Evolutionary conservation across 2,329 filamentous ascomycete genomes (phyloP), one percentile per base, ranked within the genome.

Genomic region (Paecilomyces variotii): DNA sequence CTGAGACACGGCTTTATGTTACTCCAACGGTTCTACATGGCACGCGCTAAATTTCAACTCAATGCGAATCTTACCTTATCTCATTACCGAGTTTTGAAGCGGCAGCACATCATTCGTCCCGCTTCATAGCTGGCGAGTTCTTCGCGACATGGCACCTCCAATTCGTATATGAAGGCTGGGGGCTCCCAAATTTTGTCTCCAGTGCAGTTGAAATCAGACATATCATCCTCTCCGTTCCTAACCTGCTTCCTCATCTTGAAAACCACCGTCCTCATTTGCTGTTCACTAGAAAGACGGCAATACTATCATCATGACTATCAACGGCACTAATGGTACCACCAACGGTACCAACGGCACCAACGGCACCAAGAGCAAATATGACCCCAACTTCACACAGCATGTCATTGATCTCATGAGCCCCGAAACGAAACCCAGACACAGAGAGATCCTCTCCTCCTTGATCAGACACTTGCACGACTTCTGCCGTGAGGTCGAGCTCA

Each of bases 391-490:
- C 79, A 91, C 89, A 57, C 76, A 85, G 65, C 82, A 85, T 72
- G 87, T 91, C 74, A 80, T 91, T 70, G 82, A 89, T 63, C 81
- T 85, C 66, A 91, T 90, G 79, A 85, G 87, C 56, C 85, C 87
- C 66, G 85, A 88, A 67, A 84, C 85, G 11, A 78, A 81, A 56
- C 83, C 85, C 59, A 81, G 89, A 60, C 82, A 85, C 67, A 82
- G 86, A 60, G 78, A 84, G 63, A 79, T 91, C 66, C 77, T 91
- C 67, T 73, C 79, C 61, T 79, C 82, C 28, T 74, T 91, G 65
- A 86, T 91, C 74, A 79, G 77, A 54, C 88, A 91, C 76, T 79
- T 92, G 59, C 89, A 92, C 78, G 87, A 91, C 75, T 91, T 91
- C 72, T 83, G 85, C 58, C 85, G 89, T 59, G 89, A 92, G 69